Base-by-base conservation (phyloP, 139 green algal genomes). In the Monoraphidium neglectum region DNA sequence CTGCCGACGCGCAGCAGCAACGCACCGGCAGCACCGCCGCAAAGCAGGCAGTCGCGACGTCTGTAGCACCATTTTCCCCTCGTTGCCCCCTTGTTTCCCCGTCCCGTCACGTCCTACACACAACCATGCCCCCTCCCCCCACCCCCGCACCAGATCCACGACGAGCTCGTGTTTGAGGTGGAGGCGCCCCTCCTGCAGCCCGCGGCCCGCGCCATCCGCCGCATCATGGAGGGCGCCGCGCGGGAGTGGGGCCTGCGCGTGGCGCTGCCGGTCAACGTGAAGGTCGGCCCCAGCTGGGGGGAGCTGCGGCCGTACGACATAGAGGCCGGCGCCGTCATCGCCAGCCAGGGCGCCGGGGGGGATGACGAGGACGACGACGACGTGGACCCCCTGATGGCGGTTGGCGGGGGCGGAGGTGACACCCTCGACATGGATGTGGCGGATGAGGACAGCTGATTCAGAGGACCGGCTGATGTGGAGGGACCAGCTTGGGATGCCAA, bases 161-260 rank as follows among this genome's bases (percentile, higher is more conserved):
- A 98, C 65, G 93, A 98, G 84, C 83, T 98, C 56, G 53, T 98
- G 69, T 89, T 96, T 61, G 92, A 97, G 80, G 88, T 95, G 62
- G 47, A 70, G 4, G 53, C 46, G 15, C 64, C 35, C 5, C 24
- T 37, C 26, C 54, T 93, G 51, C 46, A 79, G 21, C 40, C 72
- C 13, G 83, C 84, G 40, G 85, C 80, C 0, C 8, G 33, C 0
- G 37, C 89, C 16, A 79, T 97, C 26, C 74, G 71, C 16, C 2
- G n/a, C 0, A 76, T 76, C 62, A 92, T 97, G 88, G 84, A 95
- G 73, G 46, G 62, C 12, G 85, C 80, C n/a, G 66, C 49, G 46
- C 36, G 33, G 53, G 64, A 67, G 21, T 60, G 57, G 46, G 8
- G 18, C 1, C 56, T 96, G 70, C 33, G 15, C 2, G 89, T 97